A percentile compares a stretch with the other conserved stretches of the same genome.
Conservation (phyloP, 2,329 filamentous ascomycete genomes). For the Cucurbitaria berberidis region DNA sequence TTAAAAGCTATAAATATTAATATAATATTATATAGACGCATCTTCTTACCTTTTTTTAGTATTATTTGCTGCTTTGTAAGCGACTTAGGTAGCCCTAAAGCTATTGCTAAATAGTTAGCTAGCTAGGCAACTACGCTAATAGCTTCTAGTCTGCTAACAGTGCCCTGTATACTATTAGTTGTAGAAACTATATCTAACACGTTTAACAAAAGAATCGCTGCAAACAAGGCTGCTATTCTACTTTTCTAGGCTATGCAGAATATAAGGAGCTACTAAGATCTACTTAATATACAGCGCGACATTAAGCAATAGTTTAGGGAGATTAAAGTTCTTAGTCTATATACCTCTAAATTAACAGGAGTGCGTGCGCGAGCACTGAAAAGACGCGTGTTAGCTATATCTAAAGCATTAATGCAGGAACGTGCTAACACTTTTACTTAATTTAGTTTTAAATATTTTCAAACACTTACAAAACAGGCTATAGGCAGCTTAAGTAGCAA, state of each 20-base stretch:
- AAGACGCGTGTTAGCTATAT: constrained; percentile 1
- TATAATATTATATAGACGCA: not conserved
- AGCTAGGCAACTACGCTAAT: not conserved
- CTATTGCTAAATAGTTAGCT: constrained; percentile 3
- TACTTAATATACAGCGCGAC: not conserved
- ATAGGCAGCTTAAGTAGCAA: too few relatives aligned
- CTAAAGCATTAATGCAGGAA: not conserved
- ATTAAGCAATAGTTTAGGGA: constrained; percentile 1
- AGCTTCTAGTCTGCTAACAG: not conserved
- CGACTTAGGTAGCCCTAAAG: not conserved
- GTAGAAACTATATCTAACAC: constrained; percentile 23
- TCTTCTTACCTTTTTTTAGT: constrained; percentile 5
- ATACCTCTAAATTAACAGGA: constrained; percentile 1
- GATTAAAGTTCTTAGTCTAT: constrained; percentile 4
- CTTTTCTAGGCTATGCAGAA: not conserved
- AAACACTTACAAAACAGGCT: not conserved
- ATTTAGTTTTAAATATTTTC: constrained; percentile 19
- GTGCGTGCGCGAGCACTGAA: constrained; percentile 3
- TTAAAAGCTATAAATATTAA: not conserved
- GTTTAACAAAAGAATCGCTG: constrained; percentile 20
- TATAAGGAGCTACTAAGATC: not conserved
- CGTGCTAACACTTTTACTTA: not conserved
- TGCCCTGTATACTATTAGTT: constrained; percentile 28
- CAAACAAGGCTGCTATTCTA: not conserved
- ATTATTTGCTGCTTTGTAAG: constrained; percentile 5